Conservation (phyloP, 2,329 filamentous ascomycete genomes). For the Aspergillus sp. region DNA sequence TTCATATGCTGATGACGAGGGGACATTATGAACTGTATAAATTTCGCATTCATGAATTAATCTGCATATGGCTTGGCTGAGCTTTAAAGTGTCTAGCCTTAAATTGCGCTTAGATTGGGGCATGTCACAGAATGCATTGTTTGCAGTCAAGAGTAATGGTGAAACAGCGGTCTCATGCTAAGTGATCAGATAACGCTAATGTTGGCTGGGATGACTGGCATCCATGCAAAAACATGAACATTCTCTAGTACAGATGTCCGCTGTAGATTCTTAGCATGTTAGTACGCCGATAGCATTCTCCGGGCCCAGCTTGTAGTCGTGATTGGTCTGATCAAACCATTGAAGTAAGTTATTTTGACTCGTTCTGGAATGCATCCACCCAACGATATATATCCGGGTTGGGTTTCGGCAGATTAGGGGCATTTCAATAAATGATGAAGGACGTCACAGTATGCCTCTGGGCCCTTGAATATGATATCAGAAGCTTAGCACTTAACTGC, state of each 20-base stretch:
- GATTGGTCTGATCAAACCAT: not conserved
- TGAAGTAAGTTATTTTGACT: not conserved
- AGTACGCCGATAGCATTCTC: too few relatives aligned
- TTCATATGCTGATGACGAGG: too few relatives aligned
- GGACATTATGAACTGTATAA: not conserved
- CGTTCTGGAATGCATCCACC: not conserved
- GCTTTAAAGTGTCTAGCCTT: not conserved
- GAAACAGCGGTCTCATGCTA: slow-evolving; percentile 1
- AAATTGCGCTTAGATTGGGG: not conserved
- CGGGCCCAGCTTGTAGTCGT: too few relatives aligned
- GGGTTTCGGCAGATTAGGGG: not conserved
- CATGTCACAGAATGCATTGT: not conserved
- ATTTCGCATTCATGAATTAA: not conserved
- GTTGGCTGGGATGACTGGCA: not conserved
- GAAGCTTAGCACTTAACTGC: not conserved
- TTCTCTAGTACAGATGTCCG: too few relatives aligned
- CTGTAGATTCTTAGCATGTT: too few relatives aligned
- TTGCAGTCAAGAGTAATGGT: not conserved
- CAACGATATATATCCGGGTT: not conserved
- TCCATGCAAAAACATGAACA: not conserved
- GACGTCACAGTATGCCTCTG: not conserved
- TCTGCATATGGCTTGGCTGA: not conserved
- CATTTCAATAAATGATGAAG: not conserved
- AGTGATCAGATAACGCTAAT: not conserved
- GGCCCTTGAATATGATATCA: not conserved